Conservation (phyloP, 164 flowering plant species). For the Vitis rotundifolia region DNA sequence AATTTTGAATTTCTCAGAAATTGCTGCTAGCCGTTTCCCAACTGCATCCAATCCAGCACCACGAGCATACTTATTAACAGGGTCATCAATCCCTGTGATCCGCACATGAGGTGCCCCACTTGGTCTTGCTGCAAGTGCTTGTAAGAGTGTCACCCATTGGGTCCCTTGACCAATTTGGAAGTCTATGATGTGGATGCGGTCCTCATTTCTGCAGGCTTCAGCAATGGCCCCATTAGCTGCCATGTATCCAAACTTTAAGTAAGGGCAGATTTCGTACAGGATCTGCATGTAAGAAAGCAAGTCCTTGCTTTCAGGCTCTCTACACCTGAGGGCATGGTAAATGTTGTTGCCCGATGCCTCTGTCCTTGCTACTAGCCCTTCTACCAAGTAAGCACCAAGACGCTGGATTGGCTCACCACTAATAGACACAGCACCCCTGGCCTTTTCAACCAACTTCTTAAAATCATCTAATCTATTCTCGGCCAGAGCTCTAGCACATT, state of each 20-base stretch:
- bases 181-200: constrained; percentile 70
- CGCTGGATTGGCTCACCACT: constrained; percentile 70
- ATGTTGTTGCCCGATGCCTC: constrained; percentile 55
- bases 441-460: constrained; percentile 40
- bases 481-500: constrained; percentile 67
- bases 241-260: constrained; percentile 84
- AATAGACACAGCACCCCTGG: constrained; percentile 54
- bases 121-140: constrained; percentile 81
- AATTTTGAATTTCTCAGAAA: constrained; percentile 58
- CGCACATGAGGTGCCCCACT: constrained; percentile 74
- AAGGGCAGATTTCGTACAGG: constrained; percentile 79
- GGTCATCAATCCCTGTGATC: constrained; percentile 83
- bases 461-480: constrained; percentile 54
- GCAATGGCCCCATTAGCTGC: constrained; percentile 92
- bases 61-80: constrained; percentile 64
- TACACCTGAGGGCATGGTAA: constrained; percentile 51
- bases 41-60: constrained; percentile 61
- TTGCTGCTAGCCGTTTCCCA: constrained; percentile 44
- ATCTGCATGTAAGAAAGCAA: constrained; percentile 75
- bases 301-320: constrained; percentile 64
- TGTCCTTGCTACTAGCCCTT: constrained; percentile 60
- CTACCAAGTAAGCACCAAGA: constrained; percentile 69
- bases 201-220: constrained; percentile 67
- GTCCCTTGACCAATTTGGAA: constrained; percentile 81
- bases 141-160: constrained; percentile 77